Evolutionary conservation across 129 eudicot species (phyloP), one percentile per base, ranked within the genome.

Genomic region (Flaveria robusta): DNA sequence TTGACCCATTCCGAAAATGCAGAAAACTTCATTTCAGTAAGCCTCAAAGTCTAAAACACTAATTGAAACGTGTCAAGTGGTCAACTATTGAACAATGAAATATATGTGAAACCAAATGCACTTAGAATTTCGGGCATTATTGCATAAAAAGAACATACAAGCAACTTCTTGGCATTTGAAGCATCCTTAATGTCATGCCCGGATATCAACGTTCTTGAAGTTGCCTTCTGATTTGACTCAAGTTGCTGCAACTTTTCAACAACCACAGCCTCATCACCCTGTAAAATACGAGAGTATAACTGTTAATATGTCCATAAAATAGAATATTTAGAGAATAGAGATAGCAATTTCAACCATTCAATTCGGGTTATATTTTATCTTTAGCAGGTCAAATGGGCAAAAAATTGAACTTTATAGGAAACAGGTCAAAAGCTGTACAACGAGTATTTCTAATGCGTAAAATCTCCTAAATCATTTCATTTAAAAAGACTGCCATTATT

Each of bases 201-300:
- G 42, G 86, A 82, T 65, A 86, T 47, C 62, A 87, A 79, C 19
- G 83, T 91, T 75, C 83, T 72, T 74, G 97, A 84, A 78, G 90
- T 86, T 50, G 85, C 70, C 73, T 80, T 77, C 27, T 78, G 68
- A 81, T 76, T 87, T 72, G 79, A 71, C 69, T 91, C 91, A 66
- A 87, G 83, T 81, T 86, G 93, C 70, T 70, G 83, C 39, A 94
- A 89, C 74, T 71, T 91, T 86, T 88, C 98, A 67, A 83, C 83
- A 74, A 91, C 96, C 69, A 89, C 88, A 50, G 90, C 81, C 83
- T 94, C 96, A 16, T 89, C 93, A 68, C 86, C 97, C 98, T 94
- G 82, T 18, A 86, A 29, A 83, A 54, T 23, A 83, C 15, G 50
- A 68, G 50, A 5, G 47, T 22, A 70, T 66, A 72, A 49, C 77